Percentiles rank a stretch among this genome's conserved stretches.
Conservation (phyloP, 768 basidiomycete genomes). For the Psilocybe cyanescens region DNA sequence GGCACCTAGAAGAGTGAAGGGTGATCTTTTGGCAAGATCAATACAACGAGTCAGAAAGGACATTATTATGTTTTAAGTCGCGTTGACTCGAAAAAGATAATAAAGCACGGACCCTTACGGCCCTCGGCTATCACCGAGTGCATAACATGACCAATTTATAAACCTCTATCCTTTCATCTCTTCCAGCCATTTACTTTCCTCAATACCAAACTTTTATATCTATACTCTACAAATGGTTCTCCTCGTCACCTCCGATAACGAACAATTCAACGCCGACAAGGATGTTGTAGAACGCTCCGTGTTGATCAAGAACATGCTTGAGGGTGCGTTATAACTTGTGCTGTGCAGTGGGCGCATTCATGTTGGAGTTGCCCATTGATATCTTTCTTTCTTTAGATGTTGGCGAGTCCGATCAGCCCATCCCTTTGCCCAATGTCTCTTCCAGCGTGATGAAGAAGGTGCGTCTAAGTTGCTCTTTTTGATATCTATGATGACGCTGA, state of each 20-base stretch:
- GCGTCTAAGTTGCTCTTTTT: constrained; percentile 16
- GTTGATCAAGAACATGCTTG: constrained; percentile 99
- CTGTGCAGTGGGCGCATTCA: constrained; percentile 10
- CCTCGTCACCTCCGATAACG: constrained; percentile 94
- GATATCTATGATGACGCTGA: constrained; percentile 15
- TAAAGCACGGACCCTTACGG: constrained; percentile 24
- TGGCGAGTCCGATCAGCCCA: constrained; percentile 92
- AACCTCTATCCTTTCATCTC: constrained; percentile 11
- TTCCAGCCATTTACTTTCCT: constrained; percentile 25
- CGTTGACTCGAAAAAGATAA: constrained; percentile 28
- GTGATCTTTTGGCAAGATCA: constrained; percentile 36
- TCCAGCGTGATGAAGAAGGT: constrained; percentile 94
- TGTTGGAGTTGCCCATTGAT: constrained; percentile 15
- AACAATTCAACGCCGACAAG: constrained; percentile 91
- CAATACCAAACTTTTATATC: constrained; percentile 15
- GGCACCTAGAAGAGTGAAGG: constrained; percentile 55
- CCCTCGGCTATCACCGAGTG: constrained; percentile 44
- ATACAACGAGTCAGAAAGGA: constrained; percentile 52
- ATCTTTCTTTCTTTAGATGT: constrained; percentile 61
- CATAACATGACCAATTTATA: constrained; percentile 34
- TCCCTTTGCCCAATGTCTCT: constrained; percentile 93
- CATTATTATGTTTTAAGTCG: constrained; percentile 28
- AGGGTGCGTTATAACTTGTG: constrained; percentile 60
- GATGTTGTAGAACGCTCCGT: constrained; percentile 95
- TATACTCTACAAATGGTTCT: constrained; percentile 62